phyloP scores from a whole-genome alignment of 2,329 filamentous ascomycete genomes.

The Diplodia mutila region DNA sequence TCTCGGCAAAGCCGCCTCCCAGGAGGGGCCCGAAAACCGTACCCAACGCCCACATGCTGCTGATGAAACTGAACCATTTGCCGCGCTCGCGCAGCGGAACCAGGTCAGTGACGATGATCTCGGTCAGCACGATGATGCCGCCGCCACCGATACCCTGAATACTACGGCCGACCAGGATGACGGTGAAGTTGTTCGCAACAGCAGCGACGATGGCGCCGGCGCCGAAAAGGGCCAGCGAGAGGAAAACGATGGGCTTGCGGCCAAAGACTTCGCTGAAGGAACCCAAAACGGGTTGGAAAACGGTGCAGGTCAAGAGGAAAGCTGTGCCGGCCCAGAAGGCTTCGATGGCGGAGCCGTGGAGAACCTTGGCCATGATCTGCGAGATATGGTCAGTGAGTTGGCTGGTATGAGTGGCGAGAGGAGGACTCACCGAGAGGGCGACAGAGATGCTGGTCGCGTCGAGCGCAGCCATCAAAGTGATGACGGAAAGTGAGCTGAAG shows the following conservation, averaged over 20 bases:
- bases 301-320: conserved; percentile 45
- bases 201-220: conserved; percentile 43
- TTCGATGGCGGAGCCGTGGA: conserved; percentile 45
- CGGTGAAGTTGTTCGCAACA: conserved; percentile 44
- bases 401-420: conserved; percentile 14
- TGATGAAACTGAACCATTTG: conserved; percentile 48
- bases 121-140: conserved; percentile 47
- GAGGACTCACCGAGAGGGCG: conserved; percentile 50
- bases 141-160: conserved; percentile 49
- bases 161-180: conserved; percentile 43
- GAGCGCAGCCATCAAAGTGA: conserved; percentile 65
- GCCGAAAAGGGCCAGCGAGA: conserved; percentile 42
- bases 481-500: conserved; percentile 56
- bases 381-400: neutral
- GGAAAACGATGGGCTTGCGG: conserved; percentile 43
- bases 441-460: conserved; percentile 69
- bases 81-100: conserved; percentile 49
- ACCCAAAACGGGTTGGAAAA: conserved; percentile 47
- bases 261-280: conserved; percentile 47
- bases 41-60: conserved; percentile 59
- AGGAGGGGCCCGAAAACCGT: conserved; percentile 55
- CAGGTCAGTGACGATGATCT: conserved; percentile 52
- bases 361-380: conserved; percentile 43
- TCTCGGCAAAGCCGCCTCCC: conserved; percentile 58
- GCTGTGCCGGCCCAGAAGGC: conserved; percentile 49